Evolutionary conservation across 2,329 filamentous ascomycete species (phyloP), one percentile per base, ranked within the genome.

Genomic region (Talaromyces atroroseus): DNA sequence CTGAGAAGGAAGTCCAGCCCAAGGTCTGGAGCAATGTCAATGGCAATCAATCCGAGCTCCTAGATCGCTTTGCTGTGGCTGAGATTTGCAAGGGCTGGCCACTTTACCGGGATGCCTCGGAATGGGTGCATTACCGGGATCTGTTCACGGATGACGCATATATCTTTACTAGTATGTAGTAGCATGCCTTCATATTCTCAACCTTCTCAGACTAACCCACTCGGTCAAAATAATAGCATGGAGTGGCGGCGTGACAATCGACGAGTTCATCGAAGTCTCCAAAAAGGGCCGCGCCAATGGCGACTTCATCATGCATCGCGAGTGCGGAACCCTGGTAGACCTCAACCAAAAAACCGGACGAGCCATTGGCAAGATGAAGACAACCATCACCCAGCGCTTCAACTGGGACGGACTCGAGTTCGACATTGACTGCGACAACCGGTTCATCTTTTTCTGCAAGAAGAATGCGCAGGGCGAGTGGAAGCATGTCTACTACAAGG

Each of bases 51-150:
- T 60, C 63, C 24, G 73, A 79, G 40, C 64, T 79, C 3, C 69
- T 79, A 14, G 71, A 78, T 58, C 74, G 78, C 21, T 65, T 78
- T 21, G 72, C 72, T 55, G 71, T 81, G 7, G 72, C 77, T 1
- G 78, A 81, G 65, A 67, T 81, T n/a, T 80, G 77, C 69, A 80
- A 79, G 63, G 78, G 78, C 46, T 81, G 78, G 78, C 77, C 78
- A 2, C 74, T 81, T 38, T 81, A 81, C 64, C 74, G 78, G 32
- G 78, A 81, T 58, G 73, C 77, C 11, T 80, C 78, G 1, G 78
- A 81, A 63, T 81, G 79, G 78, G 72, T 73, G 65, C 80, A 80
- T 69, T 80, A 78, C 61, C 75, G 77, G 59, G 72, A 70, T 1
- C 66, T 81, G 11, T 80, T 81, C 61, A 68, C 73, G 51, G 67